phyloP scores from a whole-genome alignment of 441 rosid species.

The Populus hybrid region DNA sequence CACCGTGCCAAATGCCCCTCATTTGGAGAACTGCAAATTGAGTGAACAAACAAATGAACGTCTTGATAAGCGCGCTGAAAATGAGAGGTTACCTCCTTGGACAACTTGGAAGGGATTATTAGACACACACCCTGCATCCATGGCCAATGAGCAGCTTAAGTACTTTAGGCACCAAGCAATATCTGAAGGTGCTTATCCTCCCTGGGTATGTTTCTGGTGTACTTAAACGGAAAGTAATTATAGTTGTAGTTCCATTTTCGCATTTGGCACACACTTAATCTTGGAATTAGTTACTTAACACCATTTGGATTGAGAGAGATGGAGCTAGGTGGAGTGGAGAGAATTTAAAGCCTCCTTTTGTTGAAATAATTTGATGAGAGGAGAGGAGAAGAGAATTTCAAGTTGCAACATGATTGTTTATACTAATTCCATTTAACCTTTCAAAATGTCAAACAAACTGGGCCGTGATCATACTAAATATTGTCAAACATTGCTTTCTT shows the following conservation, averaged over 20 bases:
- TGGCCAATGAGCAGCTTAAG: slow-evolving; percentile 32
- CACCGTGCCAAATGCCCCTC: no score
- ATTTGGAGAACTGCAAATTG: slow-evolving; percentile 69
- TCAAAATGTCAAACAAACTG: not conserved
- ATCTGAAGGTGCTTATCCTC: slow-evolving; percentile 62
- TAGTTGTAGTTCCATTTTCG: not conserved
- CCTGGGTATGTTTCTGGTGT: slow-evolving; percentile 62
- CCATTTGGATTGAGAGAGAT: not conserved
- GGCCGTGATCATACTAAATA: not conserved
- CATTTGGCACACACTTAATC: not conserved
- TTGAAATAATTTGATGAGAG: not conserved
- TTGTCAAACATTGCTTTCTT: not conserved
- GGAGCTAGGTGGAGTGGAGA: not conserved
- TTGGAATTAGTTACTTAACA: not conserved
- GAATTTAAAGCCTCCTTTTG: not conserved
- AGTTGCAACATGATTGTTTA: not conserved
- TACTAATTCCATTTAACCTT: not conserved
- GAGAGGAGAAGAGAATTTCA: not conserved
- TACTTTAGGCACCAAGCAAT: slow-evolving; percentile 32
- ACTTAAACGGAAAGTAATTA: no score
- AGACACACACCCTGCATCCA: slow-evolving; percentile 39
- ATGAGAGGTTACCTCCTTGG: slow-evolving; percentile 66
- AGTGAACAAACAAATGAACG: slow-evolving; percentile 32
- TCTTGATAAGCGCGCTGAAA: slow-evolving; percentile 37
- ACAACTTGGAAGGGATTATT: slow-evolving; percentile 63